Percentiles rank a stretch among this genome's conserved stretches.
These are phyloP conservation scores for Russula emetica DNA, from an alignment of 768 basidiomycete genomes.

Conservation along the genomic window DNA sequence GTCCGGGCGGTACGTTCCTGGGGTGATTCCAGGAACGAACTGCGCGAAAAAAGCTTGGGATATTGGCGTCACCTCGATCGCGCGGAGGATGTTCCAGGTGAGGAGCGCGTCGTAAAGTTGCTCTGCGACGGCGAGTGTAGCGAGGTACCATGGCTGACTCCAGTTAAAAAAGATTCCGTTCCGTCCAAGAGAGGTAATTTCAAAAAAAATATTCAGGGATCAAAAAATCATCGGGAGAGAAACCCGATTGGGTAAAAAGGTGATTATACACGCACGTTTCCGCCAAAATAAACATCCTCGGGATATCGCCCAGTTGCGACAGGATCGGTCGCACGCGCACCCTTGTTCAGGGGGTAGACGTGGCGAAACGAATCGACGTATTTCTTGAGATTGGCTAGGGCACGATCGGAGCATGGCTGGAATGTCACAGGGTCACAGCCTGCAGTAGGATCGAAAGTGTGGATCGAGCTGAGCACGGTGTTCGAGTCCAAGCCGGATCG, in stretches of 20 bases:
- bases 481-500: conserved; percentile 55
- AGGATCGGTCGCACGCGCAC: conserved; percentile 56
- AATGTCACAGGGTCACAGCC: conserved; percentile 53
- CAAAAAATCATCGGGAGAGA: background rate
- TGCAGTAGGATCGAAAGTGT: conserved; percentile 60
- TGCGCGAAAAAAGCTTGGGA: background rate
- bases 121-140: conserved; percentile 68
- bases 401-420: conserved; percentile 55
- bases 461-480: conserved; percentile 57
- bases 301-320: conserved; percentile 43
- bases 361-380: conserved; percentile 65
- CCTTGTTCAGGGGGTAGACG: conserved; percentile 57
- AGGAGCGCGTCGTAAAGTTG: conserved; percentile 68
- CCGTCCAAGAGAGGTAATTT: background rate
- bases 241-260: background rate
- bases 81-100: conserved; percentile 36
- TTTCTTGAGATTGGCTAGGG: conserved; percentile 56
- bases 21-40: background rate
- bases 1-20: background rate
- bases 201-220: background rate
- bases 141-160: conserved; percentile 68
- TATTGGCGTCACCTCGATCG: background rate
- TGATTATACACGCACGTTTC: conserved; percentile 34
- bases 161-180: background rate
- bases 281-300: conserved; percentile 65